Evolutionary conservation across 2,329 filamentous ascomycete species (phyloP), one percentile per base, ranked within the genome.

Genomic region (Zymoseptoria crescenta): DNA sequence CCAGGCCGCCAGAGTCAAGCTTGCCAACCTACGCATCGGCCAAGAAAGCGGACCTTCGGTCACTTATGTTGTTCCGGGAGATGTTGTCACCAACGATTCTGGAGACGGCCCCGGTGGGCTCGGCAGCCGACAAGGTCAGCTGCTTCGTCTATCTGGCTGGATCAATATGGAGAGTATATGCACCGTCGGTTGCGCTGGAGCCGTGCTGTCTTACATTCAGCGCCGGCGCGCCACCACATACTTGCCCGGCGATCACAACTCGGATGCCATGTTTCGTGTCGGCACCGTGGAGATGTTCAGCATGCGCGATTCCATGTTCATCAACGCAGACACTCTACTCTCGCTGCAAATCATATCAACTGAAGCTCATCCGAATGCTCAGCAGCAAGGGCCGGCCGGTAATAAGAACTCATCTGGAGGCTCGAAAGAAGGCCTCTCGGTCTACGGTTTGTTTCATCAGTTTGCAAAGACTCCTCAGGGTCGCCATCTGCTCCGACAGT

Each of bases 291-390:
- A 88, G 68, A 92, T 90, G 83, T 91, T 95, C 72, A 87, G 81
- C 30, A 76, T 96, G 24, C 74, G 74, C 21, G 79, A 81, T 50
- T 81, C 79, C 0, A 87, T 88, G 85, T 90, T 94, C 68, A 79
- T 96, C 65, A 94, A 90, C 65, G 77, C 82, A 2, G 91, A 96
- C 69, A 89, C 92, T 0, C 76, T 97, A 49, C 75, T 84, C 13
- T 91, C 91, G 1, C 80, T 99, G 8, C 93, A 96, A 67, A 89
- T 99, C 28, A 79, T 96, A 27, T 87, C 88, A 57, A 85, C 87
- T 1, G 92, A 96, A 71, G 83, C 83, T 9, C 91, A 96, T 72
- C 92, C 90, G 4, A 91, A 91, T 68, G 86, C 83, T 53, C 88
- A 93, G 62, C 88, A 87, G 66, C 87, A 88, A 74, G 88, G 88